Base-by-base conservation (phyloP, 1,284 basidiomycete species). In the Naganishia sp. region DNA sequence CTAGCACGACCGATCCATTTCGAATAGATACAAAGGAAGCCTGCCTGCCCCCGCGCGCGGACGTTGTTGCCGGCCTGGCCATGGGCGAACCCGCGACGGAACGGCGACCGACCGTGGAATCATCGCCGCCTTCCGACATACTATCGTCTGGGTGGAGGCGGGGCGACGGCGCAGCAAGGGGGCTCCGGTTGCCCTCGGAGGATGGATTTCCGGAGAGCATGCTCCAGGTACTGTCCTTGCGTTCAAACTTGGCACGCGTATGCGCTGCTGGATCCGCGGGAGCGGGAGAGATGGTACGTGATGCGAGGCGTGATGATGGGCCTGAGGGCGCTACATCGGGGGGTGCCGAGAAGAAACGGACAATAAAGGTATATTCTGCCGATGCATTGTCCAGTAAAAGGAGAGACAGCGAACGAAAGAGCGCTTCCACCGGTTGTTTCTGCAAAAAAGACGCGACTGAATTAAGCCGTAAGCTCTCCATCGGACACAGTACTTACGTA, bases 331-430 rank as follows among this genome's bases (percentile, higher is more conserved):
- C 35, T 9, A 39, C 47, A 11, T 58, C 32, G 25, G 58, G 45
- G 7, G 67, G 35, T 9, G 70, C 70, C 1, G 78, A 76, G 79
- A 96, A 97, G 81, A 97, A 97, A 0, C 85, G 81, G 4, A 87
- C 85, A 51, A 95, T 80, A 73, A 97, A 97, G 1, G 87, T 84
- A 77, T 94, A 94, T 79, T 97, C 94, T 45, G 92, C 86, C 0
- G 89, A 89, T 1, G 90, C 88, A 74, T 97, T 97, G 81, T 96
- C 93, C 84, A 94, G 87, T 65, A 97, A 85, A 52, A 95, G 93
- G 52, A 97, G 82, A 65, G 92, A 79, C 49, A 92, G 81, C 0
- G 94, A 95, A 23, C 94, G 86, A 71, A 93, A 84, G 15, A 95
- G 81, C 0, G 87, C 87, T 79, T 97, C 94, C 0, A 89, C 76